phyloP scores from a whole-genome alignment of 2,329 filamentous ascomycete species.

The Diaporthe eres region DNA sequence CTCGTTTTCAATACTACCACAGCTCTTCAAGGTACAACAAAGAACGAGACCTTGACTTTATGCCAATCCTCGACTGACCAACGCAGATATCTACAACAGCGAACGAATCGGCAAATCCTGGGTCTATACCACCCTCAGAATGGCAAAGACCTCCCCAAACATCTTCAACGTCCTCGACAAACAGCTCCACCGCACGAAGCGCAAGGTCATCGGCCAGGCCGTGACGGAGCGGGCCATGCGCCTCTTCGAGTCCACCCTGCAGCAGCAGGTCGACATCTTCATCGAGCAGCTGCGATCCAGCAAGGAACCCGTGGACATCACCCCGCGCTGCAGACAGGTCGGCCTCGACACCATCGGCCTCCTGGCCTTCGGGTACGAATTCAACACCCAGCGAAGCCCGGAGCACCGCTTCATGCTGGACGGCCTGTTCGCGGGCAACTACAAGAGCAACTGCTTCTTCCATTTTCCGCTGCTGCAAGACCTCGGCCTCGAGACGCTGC shows the following conservation, averaged over 20 bases:
- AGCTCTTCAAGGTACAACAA: neutral
- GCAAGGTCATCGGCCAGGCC: conserved; percentile 16
- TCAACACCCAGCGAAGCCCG: neutral
- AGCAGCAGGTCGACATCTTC: conserved; percentile 15
- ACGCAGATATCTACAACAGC: neutral
- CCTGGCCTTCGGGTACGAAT: conserved; percentile 1
- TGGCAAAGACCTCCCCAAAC: conserved; percentile 1
- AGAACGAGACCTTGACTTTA: no score
- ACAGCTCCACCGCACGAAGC: conserved; percentile 1
- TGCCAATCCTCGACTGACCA: neutral
- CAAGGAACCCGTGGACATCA: neutral
- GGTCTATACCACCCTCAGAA: neutral
- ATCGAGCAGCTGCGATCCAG: neutral
- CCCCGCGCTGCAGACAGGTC: neutral
- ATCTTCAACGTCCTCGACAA: conserved; percentile 8
- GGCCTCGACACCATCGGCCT: conserved; percentile 7
- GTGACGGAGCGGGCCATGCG: conserved; percentile 13
- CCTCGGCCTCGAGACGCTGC: neutral
- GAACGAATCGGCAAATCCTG: neutral
- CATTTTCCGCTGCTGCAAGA: neutral
- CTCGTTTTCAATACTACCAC: neutral
- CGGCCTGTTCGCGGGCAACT: neutral
- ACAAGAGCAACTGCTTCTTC: neutral
- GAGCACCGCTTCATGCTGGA: neutral
- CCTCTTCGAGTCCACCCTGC: conserved; percentile 2